These are phyloP conservation scores for Ophiostoma ulmi DNA, from an alignment of 2,329 filamentous ascomycete species.

Conservation along the genomic window DNA sequence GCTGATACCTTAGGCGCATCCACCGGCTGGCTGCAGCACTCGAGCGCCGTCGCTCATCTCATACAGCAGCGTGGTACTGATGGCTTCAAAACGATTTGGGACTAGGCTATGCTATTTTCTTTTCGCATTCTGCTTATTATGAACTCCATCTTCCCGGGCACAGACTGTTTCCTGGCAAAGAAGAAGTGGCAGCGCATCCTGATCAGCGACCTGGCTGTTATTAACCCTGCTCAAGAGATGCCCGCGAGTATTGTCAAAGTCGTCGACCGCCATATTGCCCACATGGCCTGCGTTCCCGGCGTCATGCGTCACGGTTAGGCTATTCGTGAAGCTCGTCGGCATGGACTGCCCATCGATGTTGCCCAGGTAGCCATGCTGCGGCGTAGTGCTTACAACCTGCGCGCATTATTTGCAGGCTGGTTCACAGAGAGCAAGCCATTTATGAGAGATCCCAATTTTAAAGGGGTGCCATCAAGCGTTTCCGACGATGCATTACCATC, in stretches of 20 bases:
- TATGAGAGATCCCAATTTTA: not conserved
- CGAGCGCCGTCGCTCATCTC: conserved; percentile 37
- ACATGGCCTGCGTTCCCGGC: not conserved
- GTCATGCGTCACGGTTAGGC: not conserved
- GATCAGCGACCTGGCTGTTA: not conserved
- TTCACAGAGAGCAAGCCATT: not conserved
- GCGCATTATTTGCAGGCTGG: conserved; percentile 31
- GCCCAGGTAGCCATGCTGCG: conserved; percentile 32
- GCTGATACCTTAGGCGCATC: conserved; percentile 37
- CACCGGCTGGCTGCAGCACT: conserved; percentile 39
- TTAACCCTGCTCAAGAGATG: not conserved
- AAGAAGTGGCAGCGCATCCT: not conserved
- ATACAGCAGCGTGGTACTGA: conserved; percentile 38
- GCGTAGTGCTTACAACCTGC: conserved; percentile 31
- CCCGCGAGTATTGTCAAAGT: not conserved
- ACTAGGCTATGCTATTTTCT: not conserved
- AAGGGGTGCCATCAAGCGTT: not conserved
- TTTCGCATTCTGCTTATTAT: not conserved
- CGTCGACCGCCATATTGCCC: not conserved
- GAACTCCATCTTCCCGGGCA: not conserved
- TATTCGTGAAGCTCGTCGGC: conserved; percentile 23
- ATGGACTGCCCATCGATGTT: conserved; percentile 32
- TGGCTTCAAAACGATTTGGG: conserved; percentile 29
- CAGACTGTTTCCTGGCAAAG: not conserved
- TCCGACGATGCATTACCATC: not conserved